A percentile compares a stretch with the other conserved stretches of the same genome.
These are phyloP conservation scores for Eruca vesicaria DNA, from an alignment of 441 rosid species.

Conservation along the genomic window DNA sequence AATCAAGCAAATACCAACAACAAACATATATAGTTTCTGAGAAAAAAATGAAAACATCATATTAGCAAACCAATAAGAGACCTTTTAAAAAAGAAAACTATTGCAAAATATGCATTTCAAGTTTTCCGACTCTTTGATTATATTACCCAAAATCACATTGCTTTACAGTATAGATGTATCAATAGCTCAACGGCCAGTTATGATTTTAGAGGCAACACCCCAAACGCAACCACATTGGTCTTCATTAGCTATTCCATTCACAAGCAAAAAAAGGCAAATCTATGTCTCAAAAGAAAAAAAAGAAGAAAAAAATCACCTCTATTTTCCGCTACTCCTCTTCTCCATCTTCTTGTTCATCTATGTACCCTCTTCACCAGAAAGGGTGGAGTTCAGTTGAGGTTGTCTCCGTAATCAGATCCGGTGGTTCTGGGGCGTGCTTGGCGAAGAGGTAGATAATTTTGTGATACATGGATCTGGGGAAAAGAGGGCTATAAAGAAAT, in stretches of 20 bases:
- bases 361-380: too few relatives aligned
- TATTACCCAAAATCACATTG: neutral
- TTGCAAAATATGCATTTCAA: neutral
- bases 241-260: neutral
- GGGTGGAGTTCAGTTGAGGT: too few relatives aligned
- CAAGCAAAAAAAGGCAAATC: too few relatives aligned
- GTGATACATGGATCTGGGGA: too few relatives aligned
- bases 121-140: neutral
- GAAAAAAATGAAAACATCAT: neutral
- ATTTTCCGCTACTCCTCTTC: too few relatives aligned
- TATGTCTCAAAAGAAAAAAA: too few relatives aligned
- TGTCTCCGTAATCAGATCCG: too few relatives aligned
- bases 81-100: neutral
- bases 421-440: too few relatives aligned
- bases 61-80: neutral
- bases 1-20: neutral
- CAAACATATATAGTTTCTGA: neutral
- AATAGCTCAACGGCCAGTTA: neutral
- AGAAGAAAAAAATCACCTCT: too few relatives aligned
- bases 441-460: too few relatives aligned
- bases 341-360: too few relatives aligned
- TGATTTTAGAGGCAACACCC: neutral
- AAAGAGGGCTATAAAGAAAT: too few relatives aligned
- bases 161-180: neutral
- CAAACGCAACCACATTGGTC: neutral